Conservation (phyloP, 257 asterid species). For the Scutellaria barbata region DNA sequence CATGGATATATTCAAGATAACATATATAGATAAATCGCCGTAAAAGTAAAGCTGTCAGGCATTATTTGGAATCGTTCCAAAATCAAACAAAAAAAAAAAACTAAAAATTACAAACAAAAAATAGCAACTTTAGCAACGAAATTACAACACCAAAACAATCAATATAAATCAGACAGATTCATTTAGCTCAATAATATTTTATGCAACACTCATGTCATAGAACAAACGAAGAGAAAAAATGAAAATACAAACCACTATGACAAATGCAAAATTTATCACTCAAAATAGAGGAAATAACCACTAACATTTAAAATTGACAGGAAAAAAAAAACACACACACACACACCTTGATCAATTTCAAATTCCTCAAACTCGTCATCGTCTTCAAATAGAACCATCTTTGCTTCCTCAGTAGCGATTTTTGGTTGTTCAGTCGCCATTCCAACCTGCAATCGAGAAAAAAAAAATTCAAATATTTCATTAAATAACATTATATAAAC, state of each 20-base stretch:
- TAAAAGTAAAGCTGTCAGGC: not conserved
- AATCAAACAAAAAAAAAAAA: too few relatives aligned
- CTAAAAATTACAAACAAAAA: not conserved
- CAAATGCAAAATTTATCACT: not conserved
- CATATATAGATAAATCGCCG: not conserved
- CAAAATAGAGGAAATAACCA: slow-evolving; percentile 7
- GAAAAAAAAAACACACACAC: not conserved
- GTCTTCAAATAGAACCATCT: slow-evolving; percentile 79
- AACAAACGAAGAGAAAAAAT: not conserved
- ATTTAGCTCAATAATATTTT: not conserved
- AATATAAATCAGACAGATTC: not conserved
- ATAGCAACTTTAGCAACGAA: not conserved
- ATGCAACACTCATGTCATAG: not conserved
- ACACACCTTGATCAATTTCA: slow-evolving; percentile 64
- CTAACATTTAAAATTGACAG: not conserved
- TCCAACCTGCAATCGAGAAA: slow-evolving; percentile 20
- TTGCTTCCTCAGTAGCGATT: slow-evolving; percentile 61
- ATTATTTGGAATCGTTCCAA: not conserved
- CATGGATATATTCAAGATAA: not conserved
- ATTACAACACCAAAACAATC: not conserved
- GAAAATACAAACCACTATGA: not conserved
- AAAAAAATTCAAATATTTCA: not conserved
- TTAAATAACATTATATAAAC: too few relatives aligned
- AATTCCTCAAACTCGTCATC: slow-evolving; percentile 90
- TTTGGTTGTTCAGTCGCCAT: slow-evolving; percentile 79